Evolutionary conservation across 2,329 filamentous ascomycete species (phyloP).

Genomic region (Aspergillus sp.): DNA sequence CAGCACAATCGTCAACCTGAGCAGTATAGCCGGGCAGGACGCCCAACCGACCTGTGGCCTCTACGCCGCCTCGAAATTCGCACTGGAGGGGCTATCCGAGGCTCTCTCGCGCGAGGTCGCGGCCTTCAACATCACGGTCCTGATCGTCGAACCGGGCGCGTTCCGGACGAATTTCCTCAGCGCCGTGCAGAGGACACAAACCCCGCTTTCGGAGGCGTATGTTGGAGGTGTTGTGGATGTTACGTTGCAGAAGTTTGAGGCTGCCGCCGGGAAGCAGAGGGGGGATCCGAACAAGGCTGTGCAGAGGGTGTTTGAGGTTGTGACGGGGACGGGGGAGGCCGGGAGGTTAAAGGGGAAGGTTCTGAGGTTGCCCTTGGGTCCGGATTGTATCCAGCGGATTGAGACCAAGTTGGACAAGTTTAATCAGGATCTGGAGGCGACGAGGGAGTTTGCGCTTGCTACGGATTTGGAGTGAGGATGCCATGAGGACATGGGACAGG

Average conservation of each 20-base stretch:
- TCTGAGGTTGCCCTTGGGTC: conserved; percentile 44
- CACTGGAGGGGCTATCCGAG: conserved; percentile 47
- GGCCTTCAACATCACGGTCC: conserved; percentile 41
- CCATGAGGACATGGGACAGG: no score
- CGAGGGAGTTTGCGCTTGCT: conserved; percentile 14
- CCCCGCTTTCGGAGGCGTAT: conserved; percentile 40
- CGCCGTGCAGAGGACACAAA: conserved; percentile 28
- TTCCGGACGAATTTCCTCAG: conserved; percentile 50
- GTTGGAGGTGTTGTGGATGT: conserved; percentile 29
- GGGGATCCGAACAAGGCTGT: conserved; percentile 33
- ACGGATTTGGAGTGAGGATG: conserved; percentile 8
- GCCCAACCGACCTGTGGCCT: conserved; percentile 40
- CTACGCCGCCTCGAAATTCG: conserved; percentile 50
- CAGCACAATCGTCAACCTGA: conserved; percentile 52
- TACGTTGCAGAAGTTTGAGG: conserved; percentile 27
- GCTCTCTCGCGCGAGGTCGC: conserved; percentile 42
- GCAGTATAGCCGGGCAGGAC: conserved; percentile 53
- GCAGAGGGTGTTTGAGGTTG: conserved; percentile 45
- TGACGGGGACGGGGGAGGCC: conserved; percentile 38
- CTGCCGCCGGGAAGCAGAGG: conserved; percentile 14
- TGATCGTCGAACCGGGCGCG: conserved; percentile 50
- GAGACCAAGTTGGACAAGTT: conserved; percentile 23
- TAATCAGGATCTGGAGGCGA: conserved; percentile 9
- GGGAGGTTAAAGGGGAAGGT: conserved; percentile 39
- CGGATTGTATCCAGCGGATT: conserved; percentile 37